These are phyloP conservation scores for Pseudocercospora vitis DNA, from an alignment of 2,329 filamentous ascomycete genomes.

Conservation along the genomic window DNA sequence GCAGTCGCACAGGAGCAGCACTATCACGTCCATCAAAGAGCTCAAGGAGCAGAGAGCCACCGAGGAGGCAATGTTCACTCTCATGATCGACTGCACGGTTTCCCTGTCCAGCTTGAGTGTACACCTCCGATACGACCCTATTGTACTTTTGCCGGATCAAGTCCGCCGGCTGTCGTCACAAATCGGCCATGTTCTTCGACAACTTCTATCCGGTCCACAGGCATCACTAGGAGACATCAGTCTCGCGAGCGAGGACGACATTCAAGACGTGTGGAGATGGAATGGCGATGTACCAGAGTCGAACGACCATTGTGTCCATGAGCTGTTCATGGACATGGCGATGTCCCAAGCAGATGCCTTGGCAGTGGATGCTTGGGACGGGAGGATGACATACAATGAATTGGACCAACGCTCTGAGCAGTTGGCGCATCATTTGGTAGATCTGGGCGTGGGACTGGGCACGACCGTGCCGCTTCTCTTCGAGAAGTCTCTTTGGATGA, in stretches of 20 bases:
- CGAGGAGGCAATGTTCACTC: slow-evolving; percentile 2
- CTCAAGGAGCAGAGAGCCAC: neutral
- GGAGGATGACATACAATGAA: slow-evolving; percentile 15
- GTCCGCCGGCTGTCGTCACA: slow-evolving; percentile 9
- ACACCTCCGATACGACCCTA: neutral
- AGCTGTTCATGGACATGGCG: neutral
- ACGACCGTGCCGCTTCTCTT: slow-evolving; percentile 29
- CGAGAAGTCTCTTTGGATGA: slow-evolving; percentile 33
- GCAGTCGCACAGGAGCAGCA: slow-evolving; percentile 1
- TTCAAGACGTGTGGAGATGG: slow-evolving; percentile 12
- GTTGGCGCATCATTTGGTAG: slow-evolving; percentile 5
- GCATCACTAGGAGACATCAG: slow-evolving; percentile 10
- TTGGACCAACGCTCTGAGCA: slow-evolving; percentile 7
- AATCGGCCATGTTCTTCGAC: slow-evolving; percentile 13
- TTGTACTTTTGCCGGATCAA: neutral
- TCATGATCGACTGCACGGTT: slow-evolving; percentile 12
- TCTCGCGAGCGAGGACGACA: slow-evolving; percentile 12
- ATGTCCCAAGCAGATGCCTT: neutral
- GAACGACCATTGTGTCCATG: neutral
- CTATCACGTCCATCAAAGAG: neutral
- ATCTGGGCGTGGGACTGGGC: slow-evolving; percentile 6
- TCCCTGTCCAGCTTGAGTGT: slow-evolving; percentile 10
- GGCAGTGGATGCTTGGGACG: slow-evolving; percentile 18
- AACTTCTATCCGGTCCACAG: slow-evolving; percentile 16
- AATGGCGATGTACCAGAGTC: slow-evolving; percentile 8